Conservation (phyloP, 164 flowering plant genomes). For the Euptelea pleiosperma region DNA sequence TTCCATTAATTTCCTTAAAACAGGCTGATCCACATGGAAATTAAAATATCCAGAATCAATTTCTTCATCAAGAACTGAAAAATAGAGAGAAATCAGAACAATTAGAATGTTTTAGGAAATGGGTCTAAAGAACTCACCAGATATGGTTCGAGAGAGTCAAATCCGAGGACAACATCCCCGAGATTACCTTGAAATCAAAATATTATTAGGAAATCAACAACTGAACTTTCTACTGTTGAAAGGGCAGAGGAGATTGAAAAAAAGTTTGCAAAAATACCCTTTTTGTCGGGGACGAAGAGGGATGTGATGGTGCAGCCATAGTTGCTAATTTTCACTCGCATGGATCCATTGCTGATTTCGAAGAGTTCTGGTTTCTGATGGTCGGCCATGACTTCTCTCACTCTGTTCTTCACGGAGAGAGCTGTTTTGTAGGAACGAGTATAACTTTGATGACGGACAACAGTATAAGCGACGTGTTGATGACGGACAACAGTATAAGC, state of each 20-base stretch:
- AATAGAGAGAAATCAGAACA: background rate
- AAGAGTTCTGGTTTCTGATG: conserved; percentile 43
- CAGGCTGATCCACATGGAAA: background rate
- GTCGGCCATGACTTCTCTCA: conserved; percentile 14
- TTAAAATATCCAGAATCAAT: background rate
- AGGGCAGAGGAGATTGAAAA: background rate
- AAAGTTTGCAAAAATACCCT: conserved; percentile 35
- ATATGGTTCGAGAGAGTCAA: conserved; percentile 54
- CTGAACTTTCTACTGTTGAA: background rate
- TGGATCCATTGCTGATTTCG: conserved; percentile 82
- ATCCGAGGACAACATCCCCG: conserved; percentile 61
- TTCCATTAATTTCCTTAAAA: background rate
- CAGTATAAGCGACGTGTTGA: too few relatives aligned
- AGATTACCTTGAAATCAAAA: conserved; percentile 32
- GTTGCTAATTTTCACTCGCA: conserved; percentile 66
- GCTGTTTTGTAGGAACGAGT: too few relatives aligned
- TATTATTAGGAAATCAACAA: background rate
- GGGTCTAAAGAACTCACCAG: conserved; percentile 24
- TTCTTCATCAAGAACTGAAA: background rate
- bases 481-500: too few relatives aligned
- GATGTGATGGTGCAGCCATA: conserved; percentile 82
- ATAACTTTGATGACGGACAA: too few relatives aligned
- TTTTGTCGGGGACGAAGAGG: conserved; percentile 64
- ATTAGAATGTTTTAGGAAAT: background rate
- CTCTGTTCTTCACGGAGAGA: too few relatives aligned